Evolutionary conservation across 768 basidiomycete species (phyloP), one percentile per base, ranked within the genome.

Genomic region (Mycena epipterygia): DNA sequence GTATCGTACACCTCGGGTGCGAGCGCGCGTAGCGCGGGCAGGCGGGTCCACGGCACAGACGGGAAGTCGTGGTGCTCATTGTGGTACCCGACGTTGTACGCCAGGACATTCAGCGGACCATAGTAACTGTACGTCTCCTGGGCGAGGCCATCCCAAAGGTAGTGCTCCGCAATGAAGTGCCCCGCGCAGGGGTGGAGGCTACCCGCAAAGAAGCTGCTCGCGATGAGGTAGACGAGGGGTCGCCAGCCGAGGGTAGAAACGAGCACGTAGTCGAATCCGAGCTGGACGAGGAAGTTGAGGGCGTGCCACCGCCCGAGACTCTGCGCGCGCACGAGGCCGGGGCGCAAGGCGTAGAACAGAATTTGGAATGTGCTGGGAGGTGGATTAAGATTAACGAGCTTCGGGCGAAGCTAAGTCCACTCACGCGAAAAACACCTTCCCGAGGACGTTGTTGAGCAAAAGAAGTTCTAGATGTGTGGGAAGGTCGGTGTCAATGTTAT

Each of bases 31-130:
- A 99, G 89, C 7, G 89, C 88, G 2, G 96, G 95, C 0, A 99
- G 87, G 27, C 94, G 90, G 21, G 97, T 98, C 98, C 98, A 99
- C 1, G 98, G 89, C 1, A 99, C 82, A 16, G 96, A 96, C 11
- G 98, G 97, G 82, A 99, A 99, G 82, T 99, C 98, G 82, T 99
- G 98, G 81, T 99, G 98, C 77, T 99, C 98, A 81, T 99, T 98
- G 80, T 99, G 98, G 79, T 98, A 99, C 42, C 98, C 98, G 74
- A 98, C 97, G 73, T 99, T 99, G 81, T 98, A 99, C 17, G 96
- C 95, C 25, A 99, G 82, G 17, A 91, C 70, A 80, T 99, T 99
- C 64, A 98, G 84, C 66, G 89, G 89, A 0, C 98, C 98, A 74
- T 99, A 99, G 80, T 99, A 99, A 70, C 93, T 95, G 81, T 95